Conservation (phyloP, 2,329 filamentous ascomycete genomes). For the Cordyceps javanica region DNA sequence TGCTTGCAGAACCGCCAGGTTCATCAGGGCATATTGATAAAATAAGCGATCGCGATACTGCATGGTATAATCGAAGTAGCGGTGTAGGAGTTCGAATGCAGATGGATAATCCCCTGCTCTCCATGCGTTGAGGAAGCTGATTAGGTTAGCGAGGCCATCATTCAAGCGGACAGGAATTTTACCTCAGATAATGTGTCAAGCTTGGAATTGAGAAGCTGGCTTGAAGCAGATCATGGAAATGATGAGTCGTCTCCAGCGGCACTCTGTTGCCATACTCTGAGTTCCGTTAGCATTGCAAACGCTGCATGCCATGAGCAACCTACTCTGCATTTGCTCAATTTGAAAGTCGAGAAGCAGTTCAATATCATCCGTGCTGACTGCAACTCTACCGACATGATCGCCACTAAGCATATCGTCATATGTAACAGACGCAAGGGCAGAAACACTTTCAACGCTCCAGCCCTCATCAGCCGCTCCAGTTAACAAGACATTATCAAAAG, state of each 20-base stretch:
- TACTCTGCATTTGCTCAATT: conserved; percentile 79
- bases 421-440: conserved; percentile 39
- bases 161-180: not conserved
- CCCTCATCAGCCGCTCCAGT: conserved; percentile 45
- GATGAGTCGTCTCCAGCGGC: conserved; percentile 64
- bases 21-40: conserved; percentile 92
- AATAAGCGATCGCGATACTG: conserved; percentile 75
- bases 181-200: conserved; percentile 70
- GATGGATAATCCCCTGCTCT: conserved; percentile 82
- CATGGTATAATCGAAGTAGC: conserved; percentile 96
- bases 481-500: conserved; percentile 52
- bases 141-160: conserved; percentile 13
- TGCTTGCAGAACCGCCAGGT: conserved; percentile 85
- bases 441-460: conserved; percentile 38
- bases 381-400: conserved; percentile 32
- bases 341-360: conserved; percentile 82
- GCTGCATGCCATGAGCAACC: conserved; percentile 18
- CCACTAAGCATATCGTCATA: conserved; percentile 49
- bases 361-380: conserved; percentile 70
- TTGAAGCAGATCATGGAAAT: conserved; percentile 62
- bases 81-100: conserved; percentile 84
- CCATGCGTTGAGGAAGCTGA: conserved; percentile 86
- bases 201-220: conserved; percentile 65
- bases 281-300: conserved; percentile 13
- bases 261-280: conserved; percentile 71